Percentiles rank a stretch among this genome's conserved stretches.
Evolutionary conservation across 345 rosid genomes (phyloP).

Genomic region (sweet orange (Citrus sinensis)): DVS_A1.0 CM039167.1:865001-865500

Average conservation of each 20-base stretch:
- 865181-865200: conserved; percentile 99
- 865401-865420: not conserved
- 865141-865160: conserved; percentile 99
- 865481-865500: not conserved
- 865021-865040: not conserved
- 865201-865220: conserved; percentile 98
- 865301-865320: not conserved
- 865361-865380: not conserved
- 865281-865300: conserved; percentile 78
- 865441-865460: not conserved
- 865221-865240: conserved; percentile 96
- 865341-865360: not conserved
- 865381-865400: not conserved
- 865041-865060: not conserved
- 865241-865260: conserved; percentile 91
- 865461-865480: not conserved
- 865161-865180: conserved; percentile 96
- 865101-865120: conserved; percentile 96
- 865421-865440: not conserved
- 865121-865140: conserved; percentile 92
- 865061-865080: not conserved
- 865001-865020: not conserved
- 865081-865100: conserved; percentile 32
- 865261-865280: conserved; percentile 94
- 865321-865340: not conserved